Evolutionary conservation across 2,329 filamentous ascomycete genomes (phyloP).

Genomic region (Periconia digitata): DNA sequence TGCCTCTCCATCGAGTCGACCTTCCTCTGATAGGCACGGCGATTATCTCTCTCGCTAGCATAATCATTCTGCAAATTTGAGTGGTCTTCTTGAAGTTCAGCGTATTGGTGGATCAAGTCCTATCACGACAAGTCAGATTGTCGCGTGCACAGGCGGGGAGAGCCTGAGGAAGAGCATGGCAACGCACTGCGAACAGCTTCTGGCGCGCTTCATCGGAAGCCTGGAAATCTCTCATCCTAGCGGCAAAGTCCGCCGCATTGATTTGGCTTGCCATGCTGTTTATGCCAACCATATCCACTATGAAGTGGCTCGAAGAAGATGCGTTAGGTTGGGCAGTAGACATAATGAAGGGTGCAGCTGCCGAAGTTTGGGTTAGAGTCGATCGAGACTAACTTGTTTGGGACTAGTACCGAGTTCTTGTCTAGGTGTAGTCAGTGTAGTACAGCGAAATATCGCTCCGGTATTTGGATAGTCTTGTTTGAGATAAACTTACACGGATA

Average conservation of each 20-base stretch:
- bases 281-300: constrained; percentile 14
- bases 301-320: neutral
- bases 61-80: constrained; percentile 33
- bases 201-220: constrained; percentile 42
- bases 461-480: too few species aligned
- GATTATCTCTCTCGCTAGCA: constrained; percentile 32
- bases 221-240: constrained; percentile 36
- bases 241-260: constrained; percentile 20
- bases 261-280: constrained; percentile 19
- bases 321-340: neutral
- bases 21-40: constrained; percentile 33
- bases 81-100: constrained; percentile 25
- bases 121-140: constrained; percentile 19
- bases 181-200: constrained; percentile 33
- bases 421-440: neutral
- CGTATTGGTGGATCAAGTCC: constrained; percentile 34
- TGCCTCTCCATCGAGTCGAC: constrained; percentile 22
- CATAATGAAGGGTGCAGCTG: neutral
- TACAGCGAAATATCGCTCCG: neutral
- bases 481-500: too few species aligned
- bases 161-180: neutral
- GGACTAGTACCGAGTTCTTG: neutral
- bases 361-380: neutral
- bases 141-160: neutral
- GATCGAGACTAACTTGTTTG: neutral